Percentiles rank a stretch among this genome's conserved stretches.
Conservation (phyloP, 2,329 filamentous ascomycete species). For the Cylindrodendrum hubeiense region DNA sequence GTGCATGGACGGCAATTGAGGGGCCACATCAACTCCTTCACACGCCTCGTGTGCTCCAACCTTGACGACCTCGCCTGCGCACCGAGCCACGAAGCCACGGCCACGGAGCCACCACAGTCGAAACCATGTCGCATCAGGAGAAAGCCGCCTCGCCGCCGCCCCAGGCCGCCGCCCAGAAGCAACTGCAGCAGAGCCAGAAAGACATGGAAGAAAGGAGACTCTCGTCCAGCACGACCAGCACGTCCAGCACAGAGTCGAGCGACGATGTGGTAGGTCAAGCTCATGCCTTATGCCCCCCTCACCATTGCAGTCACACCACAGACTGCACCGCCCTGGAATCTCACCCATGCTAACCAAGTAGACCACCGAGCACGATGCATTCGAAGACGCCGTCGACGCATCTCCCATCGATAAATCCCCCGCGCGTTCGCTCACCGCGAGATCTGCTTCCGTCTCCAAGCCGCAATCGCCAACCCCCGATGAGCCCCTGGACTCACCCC, state of each 20-base stretch:
- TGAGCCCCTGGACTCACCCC: constrained; percentile 21
- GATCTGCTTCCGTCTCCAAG: constrained; percentile 53
- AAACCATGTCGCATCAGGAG: constrained; percentile 51
- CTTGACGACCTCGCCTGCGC: constrained; percentile 18
- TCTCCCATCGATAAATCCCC: constrained; percentile 72
- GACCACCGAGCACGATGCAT: constrained; percentile 59
- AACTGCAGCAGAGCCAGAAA: constrained; percentile 31
- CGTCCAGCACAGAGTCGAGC: constrained; percentile 48
- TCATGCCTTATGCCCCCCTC: constrained; percentile 21
- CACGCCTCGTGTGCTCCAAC: constrained; percentile 26
- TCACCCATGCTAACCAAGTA: constrained; percentile 38
- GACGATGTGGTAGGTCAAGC: constrained; percentile 46
- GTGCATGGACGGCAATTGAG: constrained; percentile 40
- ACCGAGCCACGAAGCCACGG: constrained; percentile 19
- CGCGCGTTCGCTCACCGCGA: constrained; percentile 72
- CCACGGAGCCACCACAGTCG: constrained; percentile 22
- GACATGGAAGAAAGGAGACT: constrained; percentile 43
- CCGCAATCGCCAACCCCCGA: constrained; percentile 42
- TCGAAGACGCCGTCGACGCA: constrained; percentile 84
- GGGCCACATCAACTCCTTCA: constrained; percentile 34
- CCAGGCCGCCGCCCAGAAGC: constrained; percentile 22
- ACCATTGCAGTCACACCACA: constrained; percentile 35
- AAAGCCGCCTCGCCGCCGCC: constrained; percentile 43
- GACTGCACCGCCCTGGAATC: constrained; percentile 24
- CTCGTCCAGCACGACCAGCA: constrained; percentile 47